Base-by-base conservation (phyloP, 2,329 filamentous ascomycete genomes). In the Zalaria obscura region DNA sequence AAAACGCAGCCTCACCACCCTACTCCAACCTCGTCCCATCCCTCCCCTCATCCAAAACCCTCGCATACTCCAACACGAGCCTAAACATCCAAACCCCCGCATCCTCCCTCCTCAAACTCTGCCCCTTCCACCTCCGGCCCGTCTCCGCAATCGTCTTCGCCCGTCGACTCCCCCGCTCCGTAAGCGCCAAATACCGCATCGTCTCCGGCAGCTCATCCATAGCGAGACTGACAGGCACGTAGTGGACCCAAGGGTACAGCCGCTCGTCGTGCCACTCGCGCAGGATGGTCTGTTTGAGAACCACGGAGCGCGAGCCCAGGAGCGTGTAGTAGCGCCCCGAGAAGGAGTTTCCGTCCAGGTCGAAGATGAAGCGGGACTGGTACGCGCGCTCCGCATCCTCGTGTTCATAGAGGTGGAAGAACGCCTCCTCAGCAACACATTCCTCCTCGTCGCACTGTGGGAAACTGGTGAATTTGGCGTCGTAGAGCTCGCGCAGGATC, bases 261-360 rank as follows among this genome's bases (percentile, higher is more conserved):
- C 72, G 55, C 25, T 76, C 71, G 44, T 75, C 70, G 44, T 76
- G 72, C 74, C 73, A 77, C 52, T 76, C 73, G 2, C 63, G 59
- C 5, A 74, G 54, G 0, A 75, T 48, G 0, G 70, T 72, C 47
- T 69, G 63, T 49, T 76, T 77, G 10, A 77, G 51, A 0, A 68
- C 66, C 1, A 61, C 49, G 1, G 64, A 68, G 3, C 56, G 60
- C 1, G 68, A 72, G 0, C 65, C 63, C 2, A 77, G 53, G 0
- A 76, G 53, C 32, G 64, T 64, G 49, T 71, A 69, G 49, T 63
- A 77, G 1, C 72, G 65, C 0, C 70, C 72, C 28, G 67, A 72
- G 43, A 72, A 68, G 3, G 68, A 66, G 50, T 76, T 75, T 2
- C 73, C 73, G 50, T 76, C 73, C 2, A 73, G 43, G 44, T 76